Base-by-base conservation (phyloP, 2,329 filamentous ascomycete genomes). In the Calonectria fujianensis region DNA sequence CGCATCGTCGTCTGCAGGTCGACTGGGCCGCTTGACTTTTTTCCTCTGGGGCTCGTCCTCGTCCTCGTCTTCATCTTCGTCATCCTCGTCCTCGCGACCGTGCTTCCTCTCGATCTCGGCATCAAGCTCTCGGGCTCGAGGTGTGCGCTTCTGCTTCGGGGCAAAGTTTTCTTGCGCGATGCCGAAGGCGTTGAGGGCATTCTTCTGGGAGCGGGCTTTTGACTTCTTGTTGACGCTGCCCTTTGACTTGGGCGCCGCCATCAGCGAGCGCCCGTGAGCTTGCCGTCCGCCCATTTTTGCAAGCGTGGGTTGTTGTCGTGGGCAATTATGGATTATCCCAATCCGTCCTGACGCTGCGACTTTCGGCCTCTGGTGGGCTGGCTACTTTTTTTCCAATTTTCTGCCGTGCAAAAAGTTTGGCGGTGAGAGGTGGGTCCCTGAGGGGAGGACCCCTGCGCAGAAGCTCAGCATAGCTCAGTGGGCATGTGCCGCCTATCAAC, bases 181-280 rank as follows among this genome's bases (percentile, higher is more conserved):
- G 64, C 90, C 88, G 76, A 91, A 91, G 59, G 91, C 90, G 75
- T 92, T 87, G 71, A 92, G 85, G 3, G 89, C 90, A 75, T 87
- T 89, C 78, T 88, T 87, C 76, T 86, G 85, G 65, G 88, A 84
- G 71, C 84, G 86, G n/a, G 87, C 83, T 76, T 89, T 90, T 48
- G 88, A 89, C 73, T 88, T 87, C 72, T 88, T 86, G 61, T 77
- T 76, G 20, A 75, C 74, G 32, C 74, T 70, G 31, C 80, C 72
- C 75, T 84, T 86, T 59, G 82, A 78, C 61, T 85, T 83, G 57
- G 84, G 80, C 50, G 80, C 81, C 14, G 86, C 82, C 76, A 89
- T 82, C 29, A 92, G 83, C 27, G 90, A 84, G 78, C 90, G 84
- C 41, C 91, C 91, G 82, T 92, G 90, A 57, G 90, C 85, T 85